Evolutionary conservation across 2,329 filamentous ascomycete species (phyloP).

Genomic region (Cytospora schulzeri): DNA sequence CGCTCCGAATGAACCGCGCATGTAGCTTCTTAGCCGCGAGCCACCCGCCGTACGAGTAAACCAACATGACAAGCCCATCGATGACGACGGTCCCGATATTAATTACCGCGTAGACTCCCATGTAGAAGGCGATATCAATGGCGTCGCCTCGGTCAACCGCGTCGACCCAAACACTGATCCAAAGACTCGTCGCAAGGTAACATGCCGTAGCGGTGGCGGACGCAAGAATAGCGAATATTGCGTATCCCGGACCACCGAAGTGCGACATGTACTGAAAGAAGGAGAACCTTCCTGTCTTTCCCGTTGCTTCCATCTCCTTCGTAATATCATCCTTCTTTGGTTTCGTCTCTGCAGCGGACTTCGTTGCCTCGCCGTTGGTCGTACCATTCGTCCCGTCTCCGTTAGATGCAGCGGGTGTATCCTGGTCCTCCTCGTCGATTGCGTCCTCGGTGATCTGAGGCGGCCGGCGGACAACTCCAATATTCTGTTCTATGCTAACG

Average conservation of each 20-base stretch:
- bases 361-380: conserved; percentile 37
- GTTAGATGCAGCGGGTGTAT: conserved; percentile 17
- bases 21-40: conserved; percentile 56
- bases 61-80: conserved; percentile 45
- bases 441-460: conserved; percentile 46
- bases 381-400: conserved; percentile 31
- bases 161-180: conserved; percentile 58
- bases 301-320: conserved; percentile 51
- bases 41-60: conserved; percentile 60
- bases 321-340: conserved; percentile 46
- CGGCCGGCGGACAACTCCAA: conserved; percentile 48
- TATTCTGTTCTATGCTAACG: conserved; percentile 45
- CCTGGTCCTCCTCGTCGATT: conserved; percentile 33
- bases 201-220: conserved; percentile 46
- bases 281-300: conserved; percentile 44
- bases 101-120: conserved; percentile 54
- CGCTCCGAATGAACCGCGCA: conserved; percentile 51
- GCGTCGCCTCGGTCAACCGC: conserved; percentile 48
- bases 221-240: conserved; percentile 42
- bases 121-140: conserved; percentile 52
- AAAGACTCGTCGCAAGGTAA: conserved; percentile 47
- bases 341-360: conserved; percentile 39
- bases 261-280: conserved; percentile 54
- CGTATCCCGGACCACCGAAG: conserved; percentile 50
- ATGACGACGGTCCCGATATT: conserved; percentile 47